phyloP scores from a whole-genome alignment of 139 green algal species.

The Chlorella ohadii region DNA sequence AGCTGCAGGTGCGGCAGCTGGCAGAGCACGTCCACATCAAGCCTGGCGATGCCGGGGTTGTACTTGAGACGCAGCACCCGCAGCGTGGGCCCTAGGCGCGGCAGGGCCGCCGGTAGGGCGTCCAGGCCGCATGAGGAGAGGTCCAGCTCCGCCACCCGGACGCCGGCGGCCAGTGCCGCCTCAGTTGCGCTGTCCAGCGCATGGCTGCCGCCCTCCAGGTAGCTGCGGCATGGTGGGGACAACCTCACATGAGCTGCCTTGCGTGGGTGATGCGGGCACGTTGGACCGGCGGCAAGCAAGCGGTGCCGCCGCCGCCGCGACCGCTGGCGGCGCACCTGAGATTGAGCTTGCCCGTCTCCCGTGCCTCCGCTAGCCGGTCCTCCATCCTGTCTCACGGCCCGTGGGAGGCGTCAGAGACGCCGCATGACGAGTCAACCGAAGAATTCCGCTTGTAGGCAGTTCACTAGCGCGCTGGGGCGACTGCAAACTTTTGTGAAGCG shows the following conservation, averaged over 20 bases:
- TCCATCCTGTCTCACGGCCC: neutral
- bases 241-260: too few species aligned
- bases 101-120: neutral
- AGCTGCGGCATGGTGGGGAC: neutral
- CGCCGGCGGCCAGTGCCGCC: neutral
- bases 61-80: constrained; percentile 22
- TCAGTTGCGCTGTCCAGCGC: neutral
- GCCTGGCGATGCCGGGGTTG: neutral
- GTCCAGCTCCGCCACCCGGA: constrained; percentile 10
- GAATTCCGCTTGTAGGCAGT: too few species aligned
- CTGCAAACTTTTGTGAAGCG: too few species aligned
- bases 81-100: neutral
- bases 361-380: constrained; percentile 5
- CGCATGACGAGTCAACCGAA: too few species aligned
- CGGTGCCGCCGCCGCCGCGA: neutral
- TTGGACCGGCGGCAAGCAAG: neutral
- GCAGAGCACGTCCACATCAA: neutral
- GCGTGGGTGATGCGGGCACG: too few species aligned
- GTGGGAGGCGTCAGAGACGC: too few species aligned
- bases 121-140: neutral
- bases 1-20: constrained; percentile 36
- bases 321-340: neutral
- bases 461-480: too few species aligned
- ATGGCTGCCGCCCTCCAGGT: neutral
- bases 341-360: neutral